These are phyloP conservation scores for Hypoxylon sp. DNA, from an alignment of 2,329 filamentous ascomycete genomes.

Conservation along the genomic window DNA sequence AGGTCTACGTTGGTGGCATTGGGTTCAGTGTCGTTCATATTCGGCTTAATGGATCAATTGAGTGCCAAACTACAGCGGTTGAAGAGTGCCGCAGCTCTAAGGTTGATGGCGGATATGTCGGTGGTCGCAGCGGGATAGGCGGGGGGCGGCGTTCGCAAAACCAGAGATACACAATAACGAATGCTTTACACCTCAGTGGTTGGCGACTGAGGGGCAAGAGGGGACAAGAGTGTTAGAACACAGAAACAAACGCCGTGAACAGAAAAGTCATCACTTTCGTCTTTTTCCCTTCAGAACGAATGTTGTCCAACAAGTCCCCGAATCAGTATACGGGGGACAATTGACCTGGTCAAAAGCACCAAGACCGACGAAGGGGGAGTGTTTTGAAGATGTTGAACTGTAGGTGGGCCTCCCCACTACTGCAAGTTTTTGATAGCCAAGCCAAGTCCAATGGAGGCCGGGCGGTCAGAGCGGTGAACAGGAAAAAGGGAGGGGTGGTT, in stretches of 20 bases:
- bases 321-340: conserved; percentile 37
- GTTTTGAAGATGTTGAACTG: conserved; percentile 47
- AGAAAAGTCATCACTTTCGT: conserved; percentile 31
- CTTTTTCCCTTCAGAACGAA: conserved; percentile 36
- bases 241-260: conserved; percentile 21
- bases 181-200: conserved; percentile 27
- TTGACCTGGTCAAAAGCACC: conserved; percentile 37
- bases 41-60: conserved; percentile 29
- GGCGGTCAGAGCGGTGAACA: conserved; percentile 46
- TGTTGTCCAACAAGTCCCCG: conserved; percentile 40
- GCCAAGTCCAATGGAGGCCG: conserved; percentile 30
- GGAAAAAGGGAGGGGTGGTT: conserved; percentile 34
- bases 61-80: conserved; percentile 12
- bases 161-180: conserved; percentile 38
- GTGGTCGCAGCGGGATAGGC: conserved; percentile 25
- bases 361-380: conserved; percentile 25
- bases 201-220: conserved; percentile 3
- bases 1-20: conserved; percentile 39
- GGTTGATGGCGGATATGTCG: conserved; percentile 32
- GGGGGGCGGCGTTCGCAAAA: conserved; percentile 27
- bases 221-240: conserved; percentile 5
- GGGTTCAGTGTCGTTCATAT: conserved; percentile 41
- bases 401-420: conserved; percentile 37
- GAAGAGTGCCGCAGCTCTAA: conserved; percentile 10
- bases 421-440: conserved; percentile 43